Conservation (phyloP, 495 filamentous ascomycete species). For the Pyrenula massariospora region DNA sequence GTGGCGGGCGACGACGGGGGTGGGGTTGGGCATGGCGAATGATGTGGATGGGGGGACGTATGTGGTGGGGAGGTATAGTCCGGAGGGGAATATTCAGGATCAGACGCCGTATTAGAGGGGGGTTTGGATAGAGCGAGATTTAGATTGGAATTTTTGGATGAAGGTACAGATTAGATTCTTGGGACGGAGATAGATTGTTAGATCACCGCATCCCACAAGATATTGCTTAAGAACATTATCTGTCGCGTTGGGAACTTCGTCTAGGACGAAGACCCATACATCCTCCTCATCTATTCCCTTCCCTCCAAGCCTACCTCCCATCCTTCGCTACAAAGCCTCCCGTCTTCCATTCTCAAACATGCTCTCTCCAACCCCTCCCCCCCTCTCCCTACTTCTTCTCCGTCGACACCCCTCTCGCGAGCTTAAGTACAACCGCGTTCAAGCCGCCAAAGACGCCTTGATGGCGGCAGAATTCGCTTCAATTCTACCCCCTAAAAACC, state of each 20-base stretch:
- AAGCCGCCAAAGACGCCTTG: too few species aligned
- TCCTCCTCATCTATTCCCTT: not conserved
- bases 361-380: not conserved
- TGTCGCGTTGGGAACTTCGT: too few species aligned
- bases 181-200: too few species aligned
- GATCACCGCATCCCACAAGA: too few species aligned
- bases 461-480: too few species aligned
- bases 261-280: too few species aligned
- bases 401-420: not conserved
- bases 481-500: too few species aligned
- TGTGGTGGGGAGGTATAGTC: not conserved
- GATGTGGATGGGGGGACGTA: not conserved
- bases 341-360: not conserved
- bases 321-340: not conserved
- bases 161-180: too few species aligned
- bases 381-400: not conserved
- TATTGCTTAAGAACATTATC: too few species aligned
- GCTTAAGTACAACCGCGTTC: not conserved
- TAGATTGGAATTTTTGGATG: too few species aligned
- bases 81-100: not conserved
- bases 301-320: not conserved
- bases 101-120: slow-evolving; percentile 4
- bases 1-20: not conserved
- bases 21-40: not conserved
- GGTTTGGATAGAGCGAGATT: too few species aligned